Evolutionary conservation across 2,329 filamentous ascomycete genomes (phyloP), one percentile per base, ranked within the genome.

Genomic region (Beauveria caledonica): DNA sequence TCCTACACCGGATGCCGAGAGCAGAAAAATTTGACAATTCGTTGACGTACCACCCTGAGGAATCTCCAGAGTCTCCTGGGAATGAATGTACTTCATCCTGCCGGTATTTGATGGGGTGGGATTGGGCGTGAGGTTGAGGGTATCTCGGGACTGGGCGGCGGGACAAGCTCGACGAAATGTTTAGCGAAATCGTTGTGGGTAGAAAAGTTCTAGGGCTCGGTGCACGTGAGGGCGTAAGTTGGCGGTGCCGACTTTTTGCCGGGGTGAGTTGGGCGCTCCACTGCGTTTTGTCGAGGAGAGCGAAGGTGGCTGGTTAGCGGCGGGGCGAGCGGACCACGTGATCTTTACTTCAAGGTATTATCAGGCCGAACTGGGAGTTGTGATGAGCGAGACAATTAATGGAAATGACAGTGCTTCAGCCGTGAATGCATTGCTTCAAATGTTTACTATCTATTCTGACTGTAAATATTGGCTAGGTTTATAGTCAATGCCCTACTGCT

Each of bases 81-180:
- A 96, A 86, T 97, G 92, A 84, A 99, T 96, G 90, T 97, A 97
- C 86, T 90, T 95, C 94, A 97, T 97, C 82, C 90, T 97, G 89
- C 82, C 80, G 79, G 77, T 77, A 72, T 74, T 76, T 74, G 72
- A 73, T 73, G 72, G 73, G 74, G 73, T 75, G 27, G 17, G 21
- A 46, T 46, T 77, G 27, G 75, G 72, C 71, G 74, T 68, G 68
- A 68, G 71, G 57, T 72, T 73, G 72, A 74, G 72, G 72, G 72
- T 74, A 72, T 73, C 73, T 66, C 72, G 65, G 68, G 68, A 66
- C 69, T 71, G 69, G 69, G 64, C 65, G 68, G 69, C 70, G 65
- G 64, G 73, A 72, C 62, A 60, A 70, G 33, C 57, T 53, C 49
- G 46, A 45, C 72, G 69, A 72, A 73, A 68, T 71, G 68, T 68